phyloP scores from a whole-genome alignment of 257 asterid genomes.

The Coffea eugenioides region DNA sequence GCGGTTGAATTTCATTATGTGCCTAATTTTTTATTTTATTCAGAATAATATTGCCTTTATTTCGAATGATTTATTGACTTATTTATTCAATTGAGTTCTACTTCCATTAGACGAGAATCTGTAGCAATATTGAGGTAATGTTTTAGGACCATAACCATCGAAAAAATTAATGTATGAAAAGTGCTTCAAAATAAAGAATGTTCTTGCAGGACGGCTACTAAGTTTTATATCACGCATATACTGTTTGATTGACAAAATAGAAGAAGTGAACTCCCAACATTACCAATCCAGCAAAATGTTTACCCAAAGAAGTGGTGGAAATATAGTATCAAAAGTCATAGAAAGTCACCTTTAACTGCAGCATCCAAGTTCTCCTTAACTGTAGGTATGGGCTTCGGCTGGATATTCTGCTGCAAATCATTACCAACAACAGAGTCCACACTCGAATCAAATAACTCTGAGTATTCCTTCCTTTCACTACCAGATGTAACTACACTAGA shows the following conservation, averaged over 20 bases:
- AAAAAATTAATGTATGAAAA: not conserved
- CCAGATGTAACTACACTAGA: slow-evolving; percentile 23
- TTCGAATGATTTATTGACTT: not conserved
- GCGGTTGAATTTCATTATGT: not conserved
- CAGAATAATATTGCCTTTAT: not conserved
- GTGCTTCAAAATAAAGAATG: not conserved
- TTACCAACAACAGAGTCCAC: slow-evolving; percentile 20
- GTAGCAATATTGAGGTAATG: not conserved
- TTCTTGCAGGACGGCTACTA: not conserved
- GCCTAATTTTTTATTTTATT: not conserved
- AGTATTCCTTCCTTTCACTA: slow-evolving; percentile 25
- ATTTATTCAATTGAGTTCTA: not conserved
- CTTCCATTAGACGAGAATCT: not conserved
- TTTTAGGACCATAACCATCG: not conserved
- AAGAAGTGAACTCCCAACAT: not conserved
- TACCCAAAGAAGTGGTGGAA: not conserved
- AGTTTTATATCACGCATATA: not conserved
- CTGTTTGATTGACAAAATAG: not conserved
- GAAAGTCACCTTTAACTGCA: slow-evolving; percentile 40
- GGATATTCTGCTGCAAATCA: slow-evolving; percentile 22
- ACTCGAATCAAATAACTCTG: slow-evolving; percentile 12
- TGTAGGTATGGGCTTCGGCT: slow-evolving; percentile 10
- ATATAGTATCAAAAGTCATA: slow-evolving; percentile 2
- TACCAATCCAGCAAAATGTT: not conserved
- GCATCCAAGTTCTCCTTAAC: slow-evolving; percentile 25